Evolutionary conservation across 208 protist species (phyloP).

Genomic region (Lotmaria passim): DNA sequence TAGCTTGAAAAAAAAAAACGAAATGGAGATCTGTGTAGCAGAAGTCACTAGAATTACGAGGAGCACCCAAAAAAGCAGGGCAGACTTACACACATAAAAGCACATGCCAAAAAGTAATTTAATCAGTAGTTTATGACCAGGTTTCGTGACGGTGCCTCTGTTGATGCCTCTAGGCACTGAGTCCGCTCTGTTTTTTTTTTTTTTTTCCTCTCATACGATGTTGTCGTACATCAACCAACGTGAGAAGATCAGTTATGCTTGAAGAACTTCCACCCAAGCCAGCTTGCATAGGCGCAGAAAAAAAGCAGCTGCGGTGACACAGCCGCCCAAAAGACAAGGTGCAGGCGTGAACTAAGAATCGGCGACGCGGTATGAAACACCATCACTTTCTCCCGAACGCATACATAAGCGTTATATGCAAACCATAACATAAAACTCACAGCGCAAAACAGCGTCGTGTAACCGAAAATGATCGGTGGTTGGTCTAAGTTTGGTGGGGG

Average conservation of each 20-base stretch:
- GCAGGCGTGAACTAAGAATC: slow-evolving; percentile 30
- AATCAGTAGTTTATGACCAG: no score
- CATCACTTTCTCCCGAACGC: slow-evolving; percentile 14
- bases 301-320: slow-evolving; percentile 38
- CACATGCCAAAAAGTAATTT: no score
- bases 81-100: no score
- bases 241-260: slow-evolving; percentile 26
- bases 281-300: slow-evolving; percentile 36
- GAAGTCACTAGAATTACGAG: no score
- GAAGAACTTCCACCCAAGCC: slow-evolving; percentile 44
- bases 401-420: slow-evolving; percentile 16
- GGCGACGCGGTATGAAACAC: slow-evolving; percentile 24
- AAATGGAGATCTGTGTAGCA: no score
- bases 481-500: slow-evolving; percentile 21
- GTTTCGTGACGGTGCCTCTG: no score
- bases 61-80: no score
- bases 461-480: slow-evolving; percentile 31
- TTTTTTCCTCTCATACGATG: no score
- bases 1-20: no score
- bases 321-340: slow-evolving; percentile 33
- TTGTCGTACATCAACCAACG: neutral
- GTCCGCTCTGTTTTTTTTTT: neutral
- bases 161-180: no score
- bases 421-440: slow-evolving; percentile 30
- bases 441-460: slow-evolving; percentile 21